Percentiles rank a stretch among this genome's conserved stretches.
Evolutionary conservation across 129 eudicot genomes (phyloP).

Genomic region (Chrysanthemum lavandulifolium): DNA sequence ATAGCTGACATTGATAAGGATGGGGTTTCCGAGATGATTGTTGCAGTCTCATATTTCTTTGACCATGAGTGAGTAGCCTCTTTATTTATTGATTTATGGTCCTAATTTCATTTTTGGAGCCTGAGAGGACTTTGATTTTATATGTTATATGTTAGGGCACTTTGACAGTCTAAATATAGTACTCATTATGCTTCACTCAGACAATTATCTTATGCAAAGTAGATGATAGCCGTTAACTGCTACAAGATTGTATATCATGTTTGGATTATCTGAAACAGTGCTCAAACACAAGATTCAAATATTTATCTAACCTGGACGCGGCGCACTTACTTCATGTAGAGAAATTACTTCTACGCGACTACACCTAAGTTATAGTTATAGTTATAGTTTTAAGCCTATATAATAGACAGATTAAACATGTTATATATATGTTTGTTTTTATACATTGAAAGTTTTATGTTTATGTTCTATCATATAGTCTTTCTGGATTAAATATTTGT

Average conservation of each 20-base stretch:
- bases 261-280: not conserved
- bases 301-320: too few species aligned
- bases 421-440: not conserved
- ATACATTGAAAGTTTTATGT: not conserved
- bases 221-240: not conserved
- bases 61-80: conserved; percentile 86
- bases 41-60: conserved; percentile 97
- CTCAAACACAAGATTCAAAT: too few species aligned
- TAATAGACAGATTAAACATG: not conserved
- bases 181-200: not conserved
- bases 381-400: not conserved
- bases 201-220: not conserved
- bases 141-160: not conserved
- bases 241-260: not conserved
- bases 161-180: not conserved
- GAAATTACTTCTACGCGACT: not conserved
- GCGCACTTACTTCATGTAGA: not conserved
- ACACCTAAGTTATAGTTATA: not conserved
- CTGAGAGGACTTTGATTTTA: not conserved
- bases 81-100: conserved; percentile 10
- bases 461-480: not conserved
- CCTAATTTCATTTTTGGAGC: conserved; percentile 3
- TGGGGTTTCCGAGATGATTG: conserved; percentile 93
- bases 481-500: not conserved
- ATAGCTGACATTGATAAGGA: conserved; percentile 96